phyloP scores from a whole-genome alignment of 768 basidiomycete genomes.

The Leccinum rimulosum region DNA sequence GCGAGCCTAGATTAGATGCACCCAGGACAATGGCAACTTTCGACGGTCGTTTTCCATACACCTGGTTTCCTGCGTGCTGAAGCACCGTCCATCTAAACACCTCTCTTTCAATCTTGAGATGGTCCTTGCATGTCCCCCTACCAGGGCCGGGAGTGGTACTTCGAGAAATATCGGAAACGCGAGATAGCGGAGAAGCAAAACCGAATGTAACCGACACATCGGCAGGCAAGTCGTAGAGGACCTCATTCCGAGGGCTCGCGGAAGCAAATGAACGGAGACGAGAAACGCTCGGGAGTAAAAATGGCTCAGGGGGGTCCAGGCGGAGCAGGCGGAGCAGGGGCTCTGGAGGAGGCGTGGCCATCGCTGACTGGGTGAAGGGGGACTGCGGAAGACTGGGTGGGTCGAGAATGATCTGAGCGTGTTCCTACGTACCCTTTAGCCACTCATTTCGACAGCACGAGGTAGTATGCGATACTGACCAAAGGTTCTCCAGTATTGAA shows the following conservation, averaged over 20 bases:
- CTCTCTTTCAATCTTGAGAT: constrained; percentile 40
- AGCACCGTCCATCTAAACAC: constrained; percentile 79
- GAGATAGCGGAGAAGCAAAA: constrained; percentile 56
- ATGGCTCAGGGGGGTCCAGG: constrained; percentile 42
- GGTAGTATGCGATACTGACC: constrained; percentile 31
- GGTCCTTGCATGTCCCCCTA: constrained; percentile 18
- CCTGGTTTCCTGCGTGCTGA: constrained; percentile 51
- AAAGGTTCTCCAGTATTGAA: constrained; percentile 19
- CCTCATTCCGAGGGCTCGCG: constrained; percentile 41
- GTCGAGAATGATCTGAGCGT: constrained; percentile 36
- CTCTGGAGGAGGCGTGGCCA: constrained; percentile 38
- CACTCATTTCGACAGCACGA: constrained; percentile 19
- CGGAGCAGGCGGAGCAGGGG: not conserved
- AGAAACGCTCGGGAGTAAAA: constrained; percentile 72
- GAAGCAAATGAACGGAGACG: constrained; percentile 73
- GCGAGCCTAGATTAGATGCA: constrained; percentile 54
- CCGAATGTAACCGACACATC: constrained; percentile 44
- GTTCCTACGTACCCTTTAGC: constrained; percentile 31
- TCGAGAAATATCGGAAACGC: constrained; percentile 69
- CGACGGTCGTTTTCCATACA: constrained; percentile 50
- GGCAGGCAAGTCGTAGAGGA: constrained; percentile 41
- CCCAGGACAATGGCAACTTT: constrained; percentile 67
- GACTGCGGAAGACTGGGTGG: constrained; percentile 40
- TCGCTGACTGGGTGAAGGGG: constrained; percentile 32
- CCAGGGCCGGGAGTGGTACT: constrained; percentile 53